These are phyloP conservation scores for Entomortierella parvispora DNA, from an alignment of 192 early-diverging fungal genomes.

Conservation along the genomic window DNA sequence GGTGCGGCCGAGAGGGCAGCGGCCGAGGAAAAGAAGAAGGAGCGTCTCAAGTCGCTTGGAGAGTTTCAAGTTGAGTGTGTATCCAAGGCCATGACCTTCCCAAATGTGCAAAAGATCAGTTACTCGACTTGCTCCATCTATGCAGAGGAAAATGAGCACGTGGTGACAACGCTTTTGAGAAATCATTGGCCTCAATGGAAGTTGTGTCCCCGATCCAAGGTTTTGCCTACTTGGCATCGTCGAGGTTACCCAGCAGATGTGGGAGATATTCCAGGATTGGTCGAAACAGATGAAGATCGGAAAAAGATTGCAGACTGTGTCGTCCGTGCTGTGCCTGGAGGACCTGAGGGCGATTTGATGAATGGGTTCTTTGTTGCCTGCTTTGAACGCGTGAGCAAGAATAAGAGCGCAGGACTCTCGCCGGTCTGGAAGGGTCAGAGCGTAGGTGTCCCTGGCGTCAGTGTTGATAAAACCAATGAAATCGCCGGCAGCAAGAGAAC, in stretches of 20 bases:
- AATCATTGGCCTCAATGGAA: slow-evolving; percentile 52
- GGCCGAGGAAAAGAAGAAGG: slow-evolving; percentile 50
- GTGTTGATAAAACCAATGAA: too few species aligned
- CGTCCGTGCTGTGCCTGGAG: slow-evolving; percentile 77
- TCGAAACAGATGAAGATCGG: slow-evolving; percentile 38
- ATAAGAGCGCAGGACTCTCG: slow-evolving; percentile 13
- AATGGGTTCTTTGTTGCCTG: slow-evolving; percentile 99
- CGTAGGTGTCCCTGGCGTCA: neutral
- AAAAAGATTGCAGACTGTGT: slow-evolving; percentile 55
- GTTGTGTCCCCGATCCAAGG: slow-evolving; percentile 69
- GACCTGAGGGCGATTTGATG: slow-evolving; percentile 82
- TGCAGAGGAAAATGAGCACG: slow-evolving; percentile 92
- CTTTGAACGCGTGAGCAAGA: slow-evolving; percentile 74
- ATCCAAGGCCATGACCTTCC: slow-evolving; percentile 89
- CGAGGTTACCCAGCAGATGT: slow-evolving; percentile 74
- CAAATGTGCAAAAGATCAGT: slow-evolving; percentile 81
- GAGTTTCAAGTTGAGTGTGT: slow-evolving; percentile 88
- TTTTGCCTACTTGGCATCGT: slow-evolving; percentile 83
- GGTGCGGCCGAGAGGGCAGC: slow-evolving; percentile 40
- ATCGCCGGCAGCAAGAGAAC: slow-evolving; percentile 25
- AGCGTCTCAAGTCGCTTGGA: slow-evolving; percentile 77
- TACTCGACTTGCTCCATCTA: slow-evolving; percentile 99
- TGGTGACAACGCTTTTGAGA: slow-evolving; percentile 78
- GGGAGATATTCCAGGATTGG: slow-evolving; percentile 49
- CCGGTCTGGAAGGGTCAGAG: slow-evolving; percentile 25